These are phyloP conservation scores for Pleurozium schreberi DNA, from an alignment of 225 moss, liverwort and hornwort species.

Conservation along the genomic window DNA sequence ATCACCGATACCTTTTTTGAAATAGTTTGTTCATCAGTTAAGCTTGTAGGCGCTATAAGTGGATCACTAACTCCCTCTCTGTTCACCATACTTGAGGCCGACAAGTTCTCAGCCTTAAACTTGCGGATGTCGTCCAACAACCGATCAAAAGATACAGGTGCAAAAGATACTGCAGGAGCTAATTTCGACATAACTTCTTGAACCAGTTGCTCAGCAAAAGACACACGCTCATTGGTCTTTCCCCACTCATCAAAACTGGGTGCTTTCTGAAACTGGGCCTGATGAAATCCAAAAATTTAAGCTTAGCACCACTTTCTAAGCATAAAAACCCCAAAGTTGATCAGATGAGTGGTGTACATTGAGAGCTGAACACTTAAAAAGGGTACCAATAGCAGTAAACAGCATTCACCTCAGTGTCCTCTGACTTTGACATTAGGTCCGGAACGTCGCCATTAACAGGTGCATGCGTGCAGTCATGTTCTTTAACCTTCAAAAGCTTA, in stretches of 20 bases:
- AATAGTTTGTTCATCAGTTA: neutral
- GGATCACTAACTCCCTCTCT: neutral
- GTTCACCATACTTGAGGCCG: neutral
- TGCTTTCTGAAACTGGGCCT: slow-evolving; percentile 1
- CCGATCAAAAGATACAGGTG: slow-evolving; percentile 46
- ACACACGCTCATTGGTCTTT: neutral
- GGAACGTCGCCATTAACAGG: neutral
- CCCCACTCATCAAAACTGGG: neutral
- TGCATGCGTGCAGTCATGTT: neutral
- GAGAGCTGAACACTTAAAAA: neutral
- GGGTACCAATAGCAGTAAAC: neutral
- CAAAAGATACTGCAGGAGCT: slow-evolving; percentile 36
- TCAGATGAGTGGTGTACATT: neutral
- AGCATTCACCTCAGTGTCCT: slow-evolving; percentile 1
- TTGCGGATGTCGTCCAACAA: slow-evolving; percentile 32
- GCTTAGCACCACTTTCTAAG: neutral
- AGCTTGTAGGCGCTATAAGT: neutral
- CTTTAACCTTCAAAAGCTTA: neutral
- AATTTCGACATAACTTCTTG: slow-evolving; percentile 30
- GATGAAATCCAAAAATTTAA: neutral
- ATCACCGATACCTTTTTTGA: neutral
- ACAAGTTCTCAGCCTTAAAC: slow-evolving; percentile 8
- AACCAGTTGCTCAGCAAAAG: slow-evolving; percentile 3
- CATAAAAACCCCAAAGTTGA: neutral
- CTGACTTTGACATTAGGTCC: neutral